Conservation (phyloP, 495 filamentous ascomycete species). For the Diplogelasinospora grovesii region DNA sequence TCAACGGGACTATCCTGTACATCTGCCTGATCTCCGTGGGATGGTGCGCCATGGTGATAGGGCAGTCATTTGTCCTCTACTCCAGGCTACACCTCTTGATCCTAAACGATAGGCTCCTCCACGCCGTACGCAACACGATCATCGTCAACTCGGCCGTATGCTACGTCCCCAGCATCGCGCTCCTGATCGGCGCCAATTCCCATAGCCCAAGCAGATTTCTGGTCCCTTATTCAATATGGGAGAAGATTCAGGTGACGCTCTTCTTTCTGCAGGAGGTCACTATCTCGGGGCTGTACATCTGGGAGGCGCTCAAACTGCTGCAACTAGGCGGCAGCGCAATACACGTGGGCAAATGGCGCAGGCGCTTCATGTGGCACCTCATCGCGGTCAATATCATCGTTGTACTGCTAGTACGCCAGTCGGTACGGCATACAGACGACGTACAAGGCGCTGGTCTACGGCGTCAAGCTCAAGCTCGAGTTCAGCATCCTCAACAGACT, state of each 20-base stretch:
- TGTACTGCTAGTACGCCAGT: slow-evolving; percentile 39
- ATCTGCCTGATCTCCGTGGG: slow-evolving; percentile 47
- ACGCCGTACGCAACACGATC: slow-evolving; percentile 52
- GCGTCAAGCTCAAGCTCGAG: slow-evolving; percentile 61
- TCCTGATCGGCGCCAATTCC: slow-evolving; percentile 52
- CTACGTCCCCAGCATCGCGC: slow-evolving; percentile 51
- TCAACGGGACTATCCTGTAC: slow-evolving; percentile 30
- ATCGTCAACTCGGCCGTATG: slow-evolving; percentile 47
- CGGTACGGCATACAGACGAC: slow-evolving; percentile 54
- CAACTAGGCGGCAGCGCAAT: slow-evolving; percentile 9
- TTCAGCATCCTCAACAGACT: slow-evolving; percentile 52
- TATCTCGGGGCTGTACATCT: slow-evolving; percentile 56
- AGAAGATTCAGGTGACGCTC: slow-evolving; percentile 58
- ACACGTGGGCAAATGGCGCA: slow-evolving; percentile 35
- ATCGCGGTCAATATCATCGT: slow-evolving; percentile 52
- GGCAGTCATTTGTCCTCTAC: slow-evolving; percentile 60
- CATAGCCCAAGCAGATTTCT: slow-evolving; percentile 23
- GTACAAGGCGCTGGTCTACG: slow-evolving; percentile 55
- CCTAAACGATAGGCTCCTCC: slow-evolving; percentile 41
- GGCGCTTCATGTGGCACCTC: slow-evolving; percentile 53
- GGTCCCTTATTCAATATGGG: slow-evolving; percentile 48
- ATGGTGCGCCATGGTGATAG: slow-evolving; percentile 60
- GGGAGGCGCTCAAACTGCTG: slow-evolving; percentile 30
- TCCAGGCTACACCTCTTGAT: slow-evolving; percentile 60
- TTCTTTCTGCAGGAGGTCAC: slow-evolving; percentile 58